These are phyloP conservation scores for Arthroderma uncinatum DNA, from an alignment of 2,329 filamentous ascomycete species.

Conservation along the genomic window DNA sequence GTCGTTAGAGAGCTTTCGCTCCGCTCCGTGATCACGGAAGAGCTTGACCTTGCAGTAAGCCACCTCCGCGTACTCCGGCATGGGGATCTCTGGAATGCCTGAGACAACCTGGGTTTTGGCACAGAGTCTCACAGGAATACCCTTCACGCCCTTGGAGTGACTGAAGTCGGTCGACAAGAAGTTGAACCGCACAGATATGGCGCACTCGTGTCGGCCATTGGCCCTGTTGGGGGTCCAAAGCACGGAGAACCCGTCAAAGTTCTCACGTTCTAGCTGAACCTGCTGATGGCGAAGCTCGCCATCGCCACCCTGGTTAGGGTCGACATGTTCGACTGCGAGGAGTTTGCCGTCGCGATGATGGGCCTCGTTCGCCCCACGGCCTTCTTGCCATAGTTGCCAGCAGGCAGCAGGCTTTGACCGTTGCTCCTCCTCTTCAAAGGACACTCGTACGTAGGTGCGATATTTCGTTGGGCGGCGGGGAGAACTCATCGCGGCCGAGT, in stretches of 20 bases:
- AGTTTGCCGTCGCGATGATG: conserved; percentile 86
- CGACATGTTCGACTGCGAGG: conserved; percentile 86
- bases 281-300: conserved; percentile 52
- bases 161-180: conserved; percentile 98
- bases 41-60: conserved; percentile 96
- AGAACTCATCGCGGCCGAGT: conserved; percentile 55
- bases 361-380: conserved; percentile 86
- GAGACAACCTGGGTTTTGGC: conserved; percentile 62
- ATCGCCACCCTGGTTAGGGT: conserved; percentile 43
- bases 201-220: conserved; percentile 62
- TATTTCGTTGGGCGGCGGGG: conserved; percentile 55
- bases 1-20: conserved; percentile 89
- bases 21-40: conserved; percentile 89
- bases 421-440: conserved; percentile 93
- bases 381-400: conserved; percentile 94
- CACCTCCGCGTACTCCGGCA: conserved; percentile 33
- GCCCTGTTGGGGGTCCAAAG: conserved; percentile 64
- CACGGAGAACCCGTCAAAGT: conserved; percentile 89
- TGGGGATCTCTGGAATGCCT: conserved; percentile 4
- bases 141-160: conserved; percentile 96
- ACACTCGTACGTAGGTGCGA: conserved; percentile 85
- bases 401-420: conserved; percentile 68
- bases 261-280: conserved; percentile 63
- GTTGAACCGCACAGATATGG: conserved; percentile 88
- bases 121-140: conserved; percentile 85